Evolutionary conservation across 139 green algal species (phyloP), one percentile per base, ranked within the genome.

Genomic region (Desmodesmus armatus): DNA sequence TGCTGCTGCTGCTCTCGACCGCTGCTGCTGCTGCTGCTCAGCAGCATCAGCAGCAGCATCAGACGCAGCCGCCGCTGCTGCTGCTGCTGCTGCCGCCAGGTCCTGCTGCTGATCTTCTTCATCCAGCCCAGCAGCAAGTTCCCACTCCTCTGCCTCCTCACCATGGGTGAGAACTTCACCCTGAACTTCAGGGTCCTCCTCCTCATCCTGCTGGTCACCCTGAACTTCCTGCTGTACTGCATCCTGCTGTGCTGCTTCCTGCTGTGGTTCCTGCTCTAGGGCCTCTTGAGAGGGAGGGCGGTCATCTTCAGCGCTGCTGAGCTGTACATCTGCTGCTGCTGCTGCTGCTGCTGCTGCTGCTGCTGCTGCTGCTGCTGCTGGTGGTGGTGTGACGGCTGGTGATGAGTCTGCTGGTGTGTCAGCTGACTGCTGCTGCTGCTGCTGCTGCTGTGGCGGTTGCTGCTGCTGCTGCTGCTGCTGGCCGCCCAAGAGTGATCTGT

Each of bases 81-180:
- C 80, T 40, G 37, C 69, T 70, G 66, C 65, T 40, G 65, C 60
- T 23, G 62, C 62, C 41, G 40, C 62, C 40, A 63, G 31, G 25
- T 60, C 79, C 23, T 3, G 66, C 23, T 65, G 23, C 21, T n/a
- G n/a, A 35, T 70, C 44, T 3, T 71, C 65, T 33, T 74, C 51
- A 13, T 81, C 81, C 9, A 62, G 31, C 3, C 72, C 71, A n/a
- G 69, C 82, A 29, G 82, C 82, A n/a, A 87, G 43, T 58, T 73
- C 29, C 82, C 82, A 87, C 40, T 87, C 82, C 44, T 87, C 82
- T n/a, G 82, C 82, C 74, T 87, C 82, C 31, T 87, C 82, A 4
- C 66, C 82, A 55, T 81, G 69, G 29, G 53, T 62, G 11, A 77
- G 40, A 25, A 76, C 27, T 17, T 65, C 82, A 2, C 44, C 43